Conservation (phyloP, 2,329 filamentous ascomycete genomes). For the Akanthomyces muscarius region DNA sequence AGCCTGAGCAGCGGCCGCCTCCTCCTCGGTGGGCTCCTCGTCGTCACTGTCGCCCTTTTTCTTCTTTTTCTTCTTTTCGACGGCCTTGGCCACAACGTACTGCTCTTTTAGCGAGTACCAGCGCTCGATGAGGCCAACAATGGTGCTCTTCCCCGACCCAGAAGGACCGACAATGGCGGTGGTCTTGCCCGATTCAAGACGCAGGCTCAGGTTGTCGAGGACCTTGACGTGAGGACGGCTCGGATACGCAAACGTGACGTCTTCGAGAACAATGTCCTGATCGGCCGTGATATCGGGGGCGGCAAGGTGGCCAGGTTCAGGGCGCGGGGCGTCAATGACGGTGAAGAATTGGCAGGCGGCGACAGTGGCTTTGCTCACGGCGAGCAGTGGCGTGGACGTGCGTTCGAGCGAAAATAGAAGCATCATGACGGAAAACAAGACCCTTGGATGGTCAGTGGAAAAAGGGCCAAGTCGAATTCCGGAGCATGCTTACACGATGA, state of each 20-base stretch:
- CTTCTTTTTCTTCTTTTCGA: constrained; percentile 34
- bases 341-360: constrained; percentile 56
- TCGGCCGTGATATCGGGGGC: constrained; percentile 36
- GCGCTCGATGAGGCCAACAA: constrained; percentile 65
- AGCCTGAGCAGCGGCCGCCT: constrained; percentile 26
- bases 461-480: no score
- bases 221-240: constrained; percentile 61
- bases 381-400: constrained; percentile 55
- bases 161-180: constrained; percentile 72
- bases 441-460: constrained; percentile 26
- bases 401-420: constrained; percentile 54
- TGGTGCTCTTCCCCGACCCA: constrained; percentile 70
- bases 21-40: constrained; percentile 28
- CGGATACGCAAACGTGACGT: constrained; percentile 71
- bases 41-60: constrained; percentile 26
- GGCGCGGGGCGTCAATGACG: constrained; percentile 47
- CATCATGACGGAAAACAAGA: constrained; percentile 56
- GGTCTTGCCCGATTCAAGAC: constrained; percentile 59
- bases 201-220: constrained; percentile 54
- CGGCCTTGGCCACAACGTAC: constrained; percentile 41
- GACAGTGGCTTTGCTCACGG: constrained; percentile 53
- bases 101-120: constrained; percentile 64
- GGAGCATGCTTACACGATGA: constrained; percentile 46
- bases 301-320: constrained; percentile 32
- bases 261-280: constrained; percentile 47